Conservation (phyloP, 163 green algal species). For the Coccomyxa subellipsoidea region DNA sequence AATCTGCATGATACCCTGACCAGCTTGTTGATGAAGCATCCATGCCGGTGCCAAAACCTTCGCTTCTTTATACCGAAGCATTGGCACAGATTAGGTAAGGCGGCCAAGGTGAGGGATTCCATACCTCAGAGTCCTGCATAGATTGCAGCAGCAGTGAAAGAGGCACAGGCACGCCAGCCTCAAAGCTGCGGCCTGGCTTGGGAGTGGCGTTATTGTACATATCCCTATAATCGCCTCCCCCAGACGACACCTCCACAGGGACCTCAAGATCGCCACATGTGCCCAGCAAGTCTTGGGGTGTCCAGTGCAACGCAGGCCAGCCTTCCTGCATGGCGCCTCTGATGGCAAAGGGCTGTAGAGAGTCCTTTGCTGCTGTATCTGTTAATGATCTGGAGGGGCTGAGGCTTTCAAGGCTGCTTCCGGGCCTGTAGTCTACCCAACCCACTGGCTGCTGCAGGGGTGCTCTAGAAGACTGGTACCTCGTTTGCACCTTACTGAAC, state of each 20-base stretch:
- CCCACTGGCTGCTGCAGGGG: not conserved
- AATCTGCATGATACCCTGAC: too few species aligned
- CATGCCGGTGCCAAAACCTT: too few species aligned
- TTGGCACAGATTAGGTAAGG: too few species aligned
- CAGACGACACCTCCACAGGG: slow-evolving; percentile 4
- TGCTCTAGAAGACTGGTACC: not conserved
- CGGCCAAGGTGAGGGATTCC: too few species aligned
- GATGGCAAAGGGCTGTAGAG: not conserved
- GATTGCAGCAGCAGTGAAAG: not conserved
- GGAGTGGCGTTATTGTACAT: not conserved
- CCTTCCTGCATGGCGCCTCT: not conserved
- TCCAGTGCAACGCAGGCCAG: not conserved
- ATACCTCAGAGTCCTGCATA: not conserved
- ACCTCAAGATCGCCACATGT: not conserved
- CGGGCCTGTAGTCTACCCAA: not conserved
- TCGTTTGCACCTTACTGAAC: not conserved
- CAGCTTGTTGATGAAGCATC: too few species aligned
- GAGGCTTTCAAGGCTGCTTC: not conserved
- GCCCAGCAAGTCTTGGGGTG: not conserved
- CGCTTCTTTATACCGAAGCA: too few species aligned
- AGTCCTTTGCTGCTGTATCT: not conserved
- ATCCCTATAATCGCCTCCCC: slow-evolving; percentile 12
- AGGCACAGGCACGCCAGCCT: not conserved
- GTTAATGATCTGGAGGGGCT: not conserved
- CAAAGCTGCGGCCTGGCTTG: not conserved